Evolutionary conservation across 306 rosid species (phyloP).

Genomic region (apple (Malus domestica)): DNA sequence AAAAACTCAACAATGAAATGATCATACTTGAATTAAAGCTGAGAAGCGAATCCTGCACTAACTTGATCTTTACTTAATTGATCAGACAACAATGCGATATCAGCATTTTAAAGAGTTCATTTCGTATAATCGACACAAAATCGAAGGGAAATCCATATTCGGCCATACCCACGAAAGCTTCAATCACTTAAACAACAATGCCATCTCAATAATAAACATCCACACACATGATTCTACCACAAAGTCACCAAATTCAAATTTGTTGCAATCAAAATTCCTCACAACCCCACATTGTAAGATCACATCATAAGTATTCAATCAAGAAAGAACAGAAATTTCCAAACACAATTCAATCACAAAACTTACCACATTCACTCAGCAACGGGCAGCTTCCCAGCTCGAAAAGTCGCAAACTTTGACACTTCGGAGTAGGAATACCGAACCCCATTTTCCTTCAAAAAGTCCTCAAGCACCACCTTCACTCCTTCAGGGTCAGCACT

Average conservation of each 20-base stretch:
- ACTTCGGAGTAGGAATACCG: conserved; percentile 47
- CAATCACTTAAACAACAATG: not conserved
- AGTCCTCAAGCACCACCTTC: conserved; percentile 51
- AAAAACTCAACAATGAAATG: not conserved
- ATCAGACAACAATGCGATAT: not conserved
- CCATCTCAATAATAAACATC: not conserved
- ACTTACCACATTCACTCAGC: conserved; percentile 5
- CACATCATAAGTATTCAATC: not conserved
- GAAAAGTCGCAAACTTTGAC: conserved; percentile 69
- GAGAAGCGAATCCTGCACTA: not conserved
- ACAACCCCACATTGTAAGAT: not conserved
- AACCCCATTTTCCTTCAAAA: conserved; percentile 60
- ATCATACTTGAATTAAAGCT: not conserved
- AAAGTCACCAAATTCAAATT: not conserved
- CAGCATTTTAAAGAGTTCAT: not conserved
- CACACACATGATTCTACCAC: not conserved
- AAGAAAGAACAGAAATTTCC: not conserved
- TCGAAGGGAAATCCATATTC: not conserved
- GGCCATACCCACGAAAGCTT: no score
- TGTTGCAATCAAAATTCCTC: not conserved
- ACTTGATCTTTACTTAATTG: not conserved
- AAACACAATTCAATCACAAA: not conserved
- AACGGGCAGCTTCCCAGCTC: conserved; percentile 40
- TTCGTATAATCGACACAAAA: not conserved
- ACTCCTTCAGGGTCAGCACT: conserved; percentile 65